These are phyloP conservation scores for Corymbia maculata DNA, from an alignment of 345 rosid species.

Conservation along the genomic window DNA sequence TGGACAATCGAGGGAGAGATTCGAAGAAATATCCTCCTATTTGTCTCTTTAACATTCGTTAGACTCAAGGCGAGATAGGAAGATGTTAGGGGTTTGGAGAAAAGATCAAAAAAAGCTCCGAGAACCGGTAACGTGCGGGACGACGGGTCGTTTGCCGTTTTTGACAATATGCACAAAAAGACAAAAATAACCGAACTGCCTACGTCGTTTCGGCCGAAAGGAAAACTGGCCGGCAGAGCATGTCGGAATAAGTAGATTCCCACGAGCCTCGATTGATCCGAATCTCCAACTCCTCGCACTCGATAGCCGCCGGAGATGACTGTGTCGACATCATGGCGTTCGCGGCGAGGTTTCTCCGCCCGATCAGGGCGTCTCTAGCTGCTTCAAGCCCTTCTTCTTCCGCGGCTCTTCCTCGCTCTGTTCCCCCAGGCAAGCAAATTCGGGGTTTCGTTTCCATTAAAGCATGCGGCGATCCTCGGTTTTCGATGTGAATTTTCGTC, in stretches of 20 bases:
- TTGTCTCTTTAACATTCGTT: neutral
- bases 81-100: neutral
- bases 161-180: neutral
- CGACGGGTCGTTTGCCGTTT: accelerated
- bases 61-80: no score
- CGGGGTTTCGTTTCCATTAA: neutral
- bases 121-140: neutral
- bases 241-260: neutral
- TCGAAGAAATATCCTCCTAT: neutral
- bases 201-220: neutral
- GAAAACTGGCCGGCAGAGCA: neutral
- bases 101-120: neutral
- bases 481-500: neutral
- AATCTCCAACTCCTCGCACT: neutral
- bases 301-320: neutral
- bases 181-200: neutral
- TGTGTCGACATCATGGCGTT: neutral
- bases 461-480: neutral
- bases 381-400: neutral
- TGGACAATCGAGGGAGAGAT: neutral
- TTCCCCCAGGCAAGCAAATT: neutral
- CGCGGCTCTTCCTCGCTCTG: neutral
- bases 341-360: neutral
- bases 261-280: neutral
- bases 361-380: neutral